Evolutionary conservation across 2,329 filamentous ascomycete species (phyloP).

Genomic region (Trematosphaeria pertusa): DNA sequence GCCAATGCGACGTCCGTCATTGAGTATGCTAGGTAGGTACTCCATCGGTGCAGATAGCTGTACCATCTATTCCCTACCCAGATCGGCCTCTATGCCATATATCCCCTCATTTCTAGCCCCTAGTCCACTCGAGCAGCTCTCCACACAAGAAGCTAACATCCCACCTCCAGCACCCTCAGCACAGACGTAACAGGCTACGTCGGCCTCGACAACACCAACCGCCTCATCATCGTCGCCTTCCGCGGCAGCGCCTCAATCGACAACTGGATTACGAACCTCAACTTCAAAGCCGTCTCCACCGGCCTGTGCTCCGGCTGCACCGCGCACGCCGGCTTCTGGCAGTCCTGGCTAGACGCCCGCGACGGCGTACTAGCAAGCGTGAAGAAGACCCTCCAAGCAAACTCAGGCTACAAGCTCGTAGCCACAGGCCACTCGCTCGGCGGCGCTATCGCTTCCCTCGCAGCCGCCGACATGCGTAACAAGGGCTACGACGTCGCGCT

Average conservation of each 20-base stretch:
- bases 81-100: neutral
- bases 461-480: constrained; percentile 57
- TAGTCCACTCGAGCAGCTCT: too few species aligned
- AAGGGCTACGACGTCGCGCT: constrained; percentile 28
- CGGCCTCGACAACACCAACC: constrained; percentile 53
- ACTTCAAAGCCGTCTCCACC: constrained; percentile 51
- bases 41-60: neutral
- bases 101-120: too few species aligned
- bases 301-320: constrained; percentile 57
- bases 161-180: neutral
- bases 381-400: constrained; percentile 48
- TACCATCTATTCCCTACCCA: neutral
- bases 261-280: constrained; percentile 68
- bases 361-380: constrained; percentile 54
- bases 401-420: constrained; percentile 63
- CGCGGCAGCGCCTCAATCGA: constrained; percentile 64
- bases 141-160: constrained; percentile 9
- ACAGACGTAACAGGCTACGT: constrained; percentile 56
- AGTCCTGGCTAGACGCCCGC: constrained; percentile 64
- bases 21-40: constrained; percentile 49
- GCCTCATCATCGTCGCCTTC: constrained; percentile 65
- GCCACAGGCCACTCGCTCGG: constrained; percentile 74
- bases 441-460: constrained; percentile 68
- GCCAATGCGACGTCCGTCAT: constrained; percentile 52
- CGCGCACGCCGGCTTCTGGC: constrained; percentile 66